Base-by-base conservation (phyloP, 2,329 filamentous ascomycete genomes). In the Sporothrix brunneoviolacea region DNA sequence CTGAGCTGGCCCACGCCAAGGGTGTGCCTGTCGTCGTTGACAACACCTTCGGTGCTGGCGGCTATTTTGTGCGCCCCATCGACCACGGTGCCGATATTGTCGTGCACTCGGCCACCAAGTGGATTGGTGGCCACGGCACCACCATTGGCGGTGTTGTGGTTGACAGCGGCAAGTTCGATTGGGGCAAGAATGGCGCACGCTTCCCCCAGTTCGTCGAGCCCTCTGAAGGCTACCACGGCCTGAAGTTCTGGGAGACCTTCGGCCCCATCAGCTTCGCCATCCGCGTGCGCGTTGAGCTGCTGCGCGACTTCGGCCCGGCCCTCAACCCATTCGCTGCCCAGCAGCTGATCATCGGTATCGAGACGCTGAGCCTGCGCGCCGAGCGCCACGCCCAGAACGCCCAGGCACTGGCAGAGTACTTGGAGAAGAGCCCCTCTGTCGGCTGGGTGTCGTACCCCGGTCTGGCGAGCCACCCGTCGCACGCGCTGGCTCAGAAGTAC, bases 141-240 rank as follows among this genome's bases (percentile, higher is more conserved):
- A 95, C 91, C 22, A 87, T 96, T 58, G 91, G 79, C 52, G 91
- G 91, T 54, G 79, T 95, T 38, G 79, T 96, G 30, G 75, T 96
- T 57, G 91, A 96, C 71, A 81, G 84, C 58, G 91, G 91, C 61
- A 93, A 89, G 66, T 97, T 96, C 65, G 86, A 95, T 74, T 97
- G 91, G 91, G 88, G 86, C 60, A 85, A 85, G 69, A 71, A 95
- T 65, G 85, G 75, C 41, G 80, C 80, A 60, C 84, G 91, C 18
- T 97, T 97, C 76, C 91, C 91, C 2, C 88, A 96, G 67, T 90
- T 98, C 74, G 80, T 87, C 59, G 88, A 97, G 69, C 91, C 86
- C 1, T 83, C 86, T 0, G 85, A 87, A 51, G 90, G 91, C 50
- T 95, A 95, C 74, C 91, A 95, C 70, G 91, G 91, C 30, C 78